Evolutionary conservation across 169 alveolate genomes (phyloP).

Genomic region (Plasmodium vinckei): DNA sequence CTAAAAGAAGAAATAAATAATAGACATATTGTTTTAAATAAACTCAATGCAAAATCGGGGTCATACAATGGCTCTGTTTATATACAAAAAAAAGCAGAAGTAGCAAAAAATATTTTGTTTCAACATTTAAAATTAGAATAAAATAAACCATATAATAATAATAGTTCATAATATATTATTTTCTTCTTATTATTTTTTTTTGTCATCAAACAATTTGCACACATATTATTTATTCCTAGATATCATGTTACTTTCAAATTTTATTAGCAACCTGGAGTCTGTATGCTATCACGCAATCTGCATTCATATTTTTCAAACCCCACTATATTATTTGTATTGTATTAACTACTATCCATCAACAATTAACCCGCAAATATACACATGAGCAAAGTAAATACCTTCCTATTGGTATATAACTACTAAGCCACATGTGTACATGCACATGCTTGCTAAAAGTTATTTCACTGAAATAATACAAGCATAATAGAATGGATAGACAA

Average conservation of each 20-base stretch:
- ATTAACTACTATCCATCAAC: no score
- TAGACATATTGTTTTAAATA: slow-evolving; percentile 38
- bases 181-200: not conserved
- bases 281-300: no score
- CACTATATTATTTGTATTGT: no score
- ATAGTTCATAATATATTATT: not conserved
- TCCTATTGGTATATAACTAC: not conserved
- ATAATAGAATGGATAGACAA: no score
- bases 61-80: slow-evolving; percentile 57
- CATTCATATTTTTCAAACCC: no score
- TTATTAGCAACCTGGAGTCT: no score
- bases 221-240: not conserved
- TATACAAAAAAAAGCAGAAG: slow-evolving; percentile 60
- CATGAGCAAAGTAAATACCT: no score
- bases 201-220: not conserved
- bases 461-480: no score
- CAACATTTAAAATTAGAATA: slow-evolving; percentile 31
- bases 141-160: not conserved
- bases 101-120: slow-evolving; percentile 48
- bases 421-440: not conserved
- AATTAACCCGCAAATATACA: no score
- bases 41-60: slow-evolving; percentile 49
- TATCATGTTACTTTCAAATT: no score
- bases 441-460: not conserved
- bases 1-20: slow-evolving; percentile 49